A percentile compares a stretch with the other conserved stretches of the same genome.
phyloP scores from a whole-genome alignment of 768 basidiomycete genomes.

The Galerina sulciceps region DNA sequence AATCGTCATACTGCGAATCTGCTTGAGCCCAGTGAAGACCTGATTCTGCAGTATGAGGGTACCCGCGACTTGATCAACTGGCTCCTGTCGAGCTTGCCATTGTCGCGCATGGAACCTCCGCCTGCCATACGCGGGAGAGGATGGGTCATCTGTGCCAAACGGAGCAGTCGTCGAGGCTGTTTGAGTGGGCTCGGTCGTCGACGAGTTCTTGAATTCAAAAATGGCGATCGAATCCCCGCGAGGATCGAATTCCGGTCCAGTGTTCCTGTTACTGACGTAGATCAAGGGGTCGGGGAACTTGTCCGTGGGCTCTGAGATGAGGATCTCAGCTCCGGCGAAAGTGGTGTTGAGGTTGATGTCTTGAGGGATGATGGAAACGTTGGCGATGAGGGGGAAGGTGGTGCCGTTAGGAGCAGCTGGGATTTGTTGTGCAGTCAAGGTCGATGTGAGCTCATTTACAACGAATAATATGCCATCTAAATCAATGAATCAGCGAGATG shows the following conservation, averaged over 20 bases:
- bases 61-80: conserved; percentile 14
- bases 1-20: conserved; percentile 67
- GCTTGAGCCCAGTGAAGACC: conserved; percentile 63
- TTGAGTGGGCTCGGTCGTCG: conserved; percentile 13
- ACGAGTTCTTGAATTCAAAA: conserved; percentile 42
- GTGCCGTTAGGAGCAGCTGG: conserved; percentile 56
- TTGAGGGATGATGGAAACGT: conserved; percentile 50
- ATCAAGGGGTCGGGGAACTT: conserved; percentile 55
- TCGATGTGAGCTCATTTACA: conserved; percentile 56
- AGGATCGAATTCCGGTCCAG: conserved; percentile 42
- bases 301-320: conserved; percentile 49
- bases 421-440: conserved; percentile 60
- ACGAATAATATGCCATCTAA: conserved; percentile 51
- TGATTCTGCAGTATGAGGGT: conserved; percentile 40
- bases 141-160: background rate
- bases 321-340: conserved; percentile 63
- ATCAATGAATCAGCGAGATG: background rate
- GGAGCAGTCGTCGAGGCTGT: conserved; percentile 6
- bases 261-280: conserved; percentile 69
- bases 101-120: background rate
- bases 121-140: background rate
- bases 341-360: conserved; percentile 13
- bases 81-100: background rate
- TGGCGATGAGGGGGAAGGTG: conserved; percentile 47
- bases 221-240: conserved; percentile 66